phyloP scores from a whole-genome alignment of 179 eudicot species.

The Beta macrorhiza region DNA sequence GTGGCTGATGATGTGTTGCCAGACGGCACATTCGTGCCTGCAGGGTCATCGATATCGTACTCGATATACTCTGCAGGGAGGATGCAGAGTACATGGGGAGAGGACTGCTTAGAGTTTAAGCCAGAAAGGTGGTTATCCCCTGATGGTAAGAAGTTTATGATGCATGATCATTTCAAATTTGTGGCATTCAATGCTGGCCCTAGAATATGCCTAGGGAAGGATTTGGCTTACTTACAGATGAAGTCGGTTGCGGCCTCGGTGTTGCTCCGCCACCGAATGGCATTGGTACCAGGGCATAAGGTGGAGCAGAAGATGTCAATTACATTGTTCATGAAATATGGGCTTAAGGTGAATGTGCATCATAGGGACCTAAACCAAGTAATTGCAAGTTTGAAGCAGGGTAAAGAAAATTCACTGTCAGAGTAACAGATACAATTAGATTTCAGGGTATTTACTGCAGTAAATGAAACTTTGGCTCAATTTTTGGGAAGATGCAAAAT shows the following conservation, averaged over 20 bases:
- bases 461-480: background rate
- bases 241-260: constrained; percentile 76
- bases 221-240: constrained; percentile 78
- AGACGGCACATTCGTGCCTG: constrained; percentile 88
- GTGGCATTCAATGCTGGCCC: constrained; percentile 94
- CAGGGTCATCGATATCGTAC: constrained; percentile 78
- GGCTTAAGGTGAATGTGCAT: constrained; percentile 66
- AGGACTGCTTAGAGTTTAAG: constrained; percentile 66
- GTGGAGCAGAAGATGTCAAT: constrained; percentile 92
- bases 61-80: constrained; percentile 89
- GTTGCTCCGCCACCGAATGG: constrained; percentile 62
- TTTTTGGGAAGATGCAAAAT: constrained; percentile 12
- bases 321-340: constrained; percentile 83
- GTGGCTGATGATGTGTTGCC: constrained; percentile 75
- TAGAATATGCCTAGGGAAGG: constrained; percentile 68
- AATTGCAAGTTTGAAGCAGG: constrained; percentile 23
- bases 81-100: constrained; percentile 86
- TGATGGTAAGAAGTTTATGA: constrained; percentile 43
- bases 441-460: constrained; percentile 14
- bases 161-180: constrained; percentile 64
- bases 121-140: constrained; percentile 82
- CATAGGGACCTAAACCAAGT: constrained; percentile 50
- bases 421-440: background rate
- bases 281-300: constrained; percentile 51
- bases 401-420: constrained; percentile 11